Evolutionary conservation across 352 stramenopile species (phyloP), one percentile per base, ranked within the genome.

Genomic region (Saprolegnia parasitica): DNA sequence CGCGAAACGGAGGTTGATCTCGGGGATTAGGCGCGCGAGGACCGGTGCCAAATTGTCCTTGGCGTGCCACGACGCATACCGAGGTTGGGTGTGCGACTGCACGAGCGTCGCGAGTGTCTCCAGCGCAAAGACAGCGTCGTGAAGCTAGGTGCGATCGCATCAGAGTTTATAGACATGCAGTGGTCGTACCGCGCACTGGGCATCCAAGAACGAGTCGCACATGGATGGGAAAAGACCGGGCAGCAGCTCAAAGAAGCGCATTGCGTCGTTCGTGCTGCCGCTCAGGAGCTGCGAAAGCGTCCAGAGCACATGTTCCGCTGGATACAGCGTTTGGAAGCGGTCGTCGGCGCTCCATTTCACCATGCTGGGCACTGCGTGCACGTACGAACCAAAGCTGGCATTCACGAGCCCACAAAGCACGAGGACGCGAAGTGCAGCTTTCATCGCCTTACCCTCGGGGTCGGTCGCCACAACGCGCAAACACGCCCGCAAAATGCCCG

Each of bases 71-170:
- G 63, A 18, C 10, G 55, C n/a, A 15, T 13, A 61, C 13, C 42
- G 37, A n/a, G n/a, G 11, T 18, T 65, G 26, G 32, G 11, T 24
- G 35, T 21, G 13, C 52, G 24, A 24, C 52, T 60, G 24, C 35
- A 40, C 42, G 9, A 70, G 16, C 18, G 54, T 54, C 8, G 40
- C 63, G 18, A 70, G 42, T 23, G 37, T 29, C 18, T 70, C 63
- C 21, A 63, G 6, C 39, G 54, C 63, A 47, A 50, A 70, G 32
- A 70, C 42, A 24, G 63, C 63, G 10, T 58, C 63, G 8, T 21
- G n/a, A 9, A 70, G 45, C 63, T 70, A 61, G 13, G 21, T 45
- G 8, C 26, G 13, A 63, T 18, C 20, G 5, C 49, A 56, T 21
- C 49, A 56, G 10, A 16, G 1, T 45, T 29, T 11, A 40, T 6